A percentile compares a stretch with the other conserved stretches of the same genome.
Evolutionary conservation across 768 basidiomycete species (phyloP).

Genomic region (Lactarius hatsudake): DNA sequence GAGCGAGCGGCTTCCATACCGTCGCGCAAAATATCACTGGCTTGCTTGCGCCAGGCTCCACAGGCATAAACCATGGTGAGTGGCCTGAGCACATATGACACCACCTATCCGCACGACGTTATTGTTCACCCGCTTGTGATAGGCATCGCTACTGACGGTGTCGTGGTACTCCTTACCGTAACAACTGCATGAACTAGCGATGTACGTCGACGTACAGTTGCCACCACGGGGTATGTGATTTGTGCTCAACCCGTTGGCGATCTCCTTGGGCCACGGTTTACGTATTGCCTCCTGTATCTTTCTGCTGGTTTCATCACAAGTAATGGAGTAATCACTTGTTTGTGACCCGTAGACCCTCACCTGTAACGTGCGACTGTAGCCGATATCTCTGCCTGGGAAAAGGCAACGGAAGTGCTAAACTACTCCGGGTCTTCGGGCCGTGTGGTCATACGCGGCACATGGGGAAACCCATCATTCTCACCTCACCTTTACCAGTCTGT

Average conservation of each 20-base stretch:
- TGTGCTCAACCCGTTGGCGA: neutral
- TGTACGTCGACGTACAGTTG: neutral
- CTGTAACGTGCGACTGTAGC: neutral
- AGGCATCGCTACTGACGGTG: slow-evolving; percentile 25
- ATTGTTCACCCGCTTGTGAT: neutral
- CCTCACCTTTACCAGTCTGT: neutral
- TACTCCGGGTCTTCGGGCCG: neutral
- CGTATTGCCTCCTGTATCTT: neutral
- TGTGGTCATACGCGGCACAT: neutral
- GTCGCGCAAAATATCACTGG: slow-evolving; percentile 48
- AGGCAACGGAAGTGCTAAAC: neutral
- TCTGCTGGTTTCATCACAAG: neutral
- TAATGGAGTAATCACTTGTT: neutral
- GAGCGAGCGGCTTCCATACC: slow-evolving; percentile 41
- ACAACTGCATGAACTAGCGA: slow-evolving; percentile 13
- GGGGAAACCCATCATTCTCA: too few relatives aligned
- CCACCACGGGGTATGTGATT: neutral
- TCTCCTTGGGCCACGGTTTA: neutral
- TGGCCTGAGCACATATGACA: neutral
- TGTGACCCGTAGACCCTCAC: neutral
- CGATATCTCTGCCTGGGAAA: neutral
- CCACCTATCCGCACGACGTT: neutral
- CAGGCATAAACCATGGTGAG: slow-evolving; percentile 53
- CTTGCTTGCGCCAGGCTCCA: slow-evolving; percentile 49
- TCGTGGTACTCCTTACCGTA: slow-evolving; percentile 23